These are phyloP conservation scores for Crepidotus sp. DNA, from an alignment of 1,284 basidiomycete species.

Conservation along the genomic window DNA sequence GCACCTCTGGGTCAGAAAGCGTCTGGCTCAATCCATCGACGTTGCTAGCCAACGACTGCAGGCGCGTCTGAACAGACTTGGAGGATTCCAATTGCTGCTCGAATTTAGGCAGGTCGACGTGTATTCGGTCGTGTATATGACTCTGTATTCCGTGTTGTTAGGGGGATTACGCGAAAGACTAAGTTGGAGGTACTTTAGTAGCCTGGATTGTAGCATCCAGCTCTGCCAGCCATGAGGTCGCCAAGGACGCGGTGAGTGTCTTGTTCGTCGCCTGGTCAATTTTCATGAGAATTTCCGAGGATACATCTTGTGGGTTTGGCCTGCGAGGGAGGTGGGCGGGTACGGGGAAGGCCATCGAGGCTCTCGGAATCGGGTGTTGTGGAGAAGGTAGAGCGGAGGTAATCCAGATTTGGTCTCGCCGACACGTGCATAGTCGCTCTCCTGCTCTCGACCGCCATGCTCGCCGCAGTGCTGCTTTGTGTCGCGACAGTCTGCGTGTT, in stretches of 20 bases:
- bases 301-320: constrained; percentile 48
- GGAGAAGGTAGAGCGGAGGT: neutral
- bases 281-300: constrained; percentile 58
- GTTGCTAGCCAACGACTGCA: constrained; percentile 41
- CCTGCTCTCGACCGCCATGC: constrained; percentile 28
- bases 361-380: constrained; percentile 1
- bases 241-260: constrained; percentile 48
- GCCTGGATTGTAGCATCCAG: constrained; percentile 56
- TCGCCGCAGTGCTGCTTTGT: constrained; percentile 30
- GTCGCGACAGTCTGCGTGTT: constrained; percentile 39
- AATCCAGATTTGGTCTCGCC: neutral
- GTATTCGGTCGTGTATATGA: constrained; percentile 59
- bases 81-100: constrained; percentile 55
- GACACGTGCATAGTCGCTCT: constrained; percentile 11
- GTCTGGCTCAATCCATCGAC: constrained; percentile 42
- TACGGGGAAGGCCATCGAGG: constrained; percentile 59
- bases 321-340: constrained; percentile 59
- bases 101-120: constrained; percentile 52
- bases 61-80: constrained; percentile 51
- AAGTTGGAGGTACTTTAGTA: constrained; percentile 48
- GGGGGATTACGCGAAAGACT: neutral
- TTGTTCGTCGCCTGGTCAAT: constrained; percentile 52
- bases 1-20: constrained; percentile 53
- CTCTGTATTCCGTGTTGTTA: constrained; percentile 30
- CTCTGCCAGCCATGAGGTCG: constrained; percentile 60